These are phyloP conservation scores for Exophiala xenobiotica DNA, from an alignment of 2,329 filamentous ascomycete species.

Conservation along the genomic window DNA sequence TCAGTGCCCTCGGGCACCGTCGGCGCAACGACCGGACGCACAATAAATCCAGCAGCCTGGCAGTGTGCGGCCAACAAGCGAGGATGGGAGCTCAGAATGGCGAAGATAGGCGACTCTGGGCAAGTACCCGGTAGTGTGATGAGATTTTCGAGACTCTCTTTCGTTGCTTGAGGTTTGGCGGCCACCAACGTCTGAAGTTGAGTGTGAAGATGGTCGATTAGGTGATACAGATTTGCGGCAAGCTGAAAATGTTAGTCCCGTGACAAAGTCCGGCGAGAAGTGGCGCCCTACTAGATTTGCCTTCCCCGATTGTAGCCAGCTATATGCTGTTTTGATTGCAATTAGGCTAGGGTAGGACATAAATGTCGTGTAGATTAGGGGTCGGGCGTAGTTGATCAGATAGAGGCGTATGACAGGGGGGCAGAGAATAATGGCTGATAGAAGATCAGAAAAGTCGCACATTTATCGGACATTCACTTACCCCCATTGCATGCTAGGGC, in stretches of 20 bases:
- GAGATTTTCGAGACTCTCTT: conserved; percentile 37
- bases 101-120: conserved; percentile 64
- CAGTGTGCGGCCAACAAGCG: conserved; percentile 60
- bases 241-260: conserved; percentile 33
- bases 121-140: conserved; percentile 28
- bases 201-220: conserved; percentile 49
- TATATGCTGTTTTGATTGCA: conserved; percentile 58
- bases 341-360: conserved; percentile 62
- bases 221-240: conserved; percentile 46
- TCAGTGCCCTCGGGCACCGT: conserved; percentile 65
- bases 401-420: conserved; percentile 60
- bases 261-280: conserved; percentile 22
- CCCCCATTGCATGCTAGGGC: conserved; percentile 64
- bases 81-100: conserved; percentile 59
- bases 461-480: conserved; percentile 36
- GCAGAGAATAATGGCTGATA: conserved; percentile 62
- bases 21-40: conserved; percentile 66
- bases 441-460: neutral
- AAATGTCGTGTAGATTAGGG: conserved; percentile 71
- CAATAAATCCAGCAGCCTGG: conserved; percentile 58
- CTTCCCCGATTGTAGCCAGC: conserved; percentile 53
- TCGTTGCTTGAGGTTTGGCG: conserved; percentile 30
- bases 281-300: conserved; percentile 44
- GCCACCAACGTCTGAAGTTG: conserved; percentile 43
- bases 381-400: conserved; percentile 73